Conservation (phyloP, 2,329 filamentous ascomycete genomes). For the Calonectria crousiana region DNA sequence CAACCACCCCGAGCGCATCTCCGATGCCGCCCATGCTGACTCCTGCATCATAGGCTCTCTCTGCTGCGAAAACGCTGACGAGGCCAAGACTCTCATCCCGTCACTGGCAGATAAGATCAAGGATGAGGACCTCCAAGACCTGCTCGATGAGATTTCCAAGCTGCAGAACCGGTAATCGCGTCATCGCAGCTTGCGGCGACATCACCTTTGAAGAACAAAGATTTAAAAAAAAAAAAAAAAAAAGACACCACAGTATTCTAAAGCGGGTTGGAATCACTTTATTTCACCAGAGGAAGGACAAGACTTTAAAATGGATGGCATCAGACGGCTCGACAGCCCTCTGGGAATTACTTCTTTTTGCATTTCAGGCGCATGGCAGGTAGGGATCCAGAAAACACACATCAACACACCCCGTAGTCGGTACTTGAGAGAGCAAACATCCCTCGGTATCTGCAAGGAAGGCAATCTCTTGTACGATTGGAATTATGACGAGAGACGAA, state of each 20-base stretch:
- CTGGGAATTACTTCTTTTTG: conserved; percentile 24
- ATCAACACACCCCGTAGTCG: conserved; percentile 27
- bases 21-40: conserved; percentile 6
- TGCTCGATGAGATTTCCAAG: conserved; percentile 93
- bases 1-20: background rate
- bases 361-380: conserved; percentile 48
- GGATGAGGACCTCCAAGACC: conserved; percentile 87
- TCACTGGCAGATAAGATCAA: conserved; percentile 89
- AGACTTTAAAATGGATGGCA: conserved; percentile 29
- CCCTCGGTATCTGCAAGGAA: conserved; percentile 35
- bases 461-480: conserved; percentile 36
- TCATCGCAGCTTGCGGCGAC: background rate
- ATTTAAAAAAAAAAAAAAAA: background rate
- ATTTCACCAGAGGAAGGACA: background rate
- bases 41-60: conserved; percentile 75
- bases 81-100: conserved; percentile 96
- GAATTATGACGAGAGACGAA: conserved; percentile 39
- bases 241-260: conserved; percentile 10
- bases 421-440: conserved; percentile 29
- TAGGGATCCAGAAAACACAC: conserved; percentile 37
- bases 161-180: conserved; percentile 61
- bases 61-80: conserved; percentile 92
- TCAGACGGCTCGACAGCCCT: conserved; percentile 24
- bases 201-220: background rate
- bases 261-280: conserved; percentile 21